A percentile compares a stretch with the other conserved stretches of the same genome.
phyloP scores from a whole-genome alignment of 1,284 basidiomycete species.

The Ceratobasidium theobromae region DNA sequence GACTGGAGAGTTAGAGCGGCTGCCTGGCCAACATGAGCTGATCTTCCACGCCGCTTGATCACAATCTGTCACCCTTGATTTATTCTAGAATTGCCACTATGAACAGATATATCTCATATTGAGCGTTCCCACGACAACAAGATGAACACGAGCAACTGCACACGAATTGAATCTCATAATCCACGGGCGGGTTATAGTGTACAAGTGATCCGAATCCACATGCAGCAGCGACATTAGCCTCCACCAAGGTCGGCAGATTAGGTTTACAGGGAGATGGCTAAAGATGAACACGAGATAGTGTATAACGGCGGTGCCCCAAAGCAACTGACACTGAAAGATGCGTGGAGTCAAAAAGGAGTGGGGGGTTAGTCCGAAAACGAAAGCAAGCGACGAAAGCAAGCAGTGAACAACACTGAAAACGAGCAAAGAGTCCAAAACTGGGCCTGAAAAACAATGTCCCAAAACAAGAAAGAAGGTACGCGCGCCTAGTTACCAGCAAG shows the following conservation, averaged over 20 bases:
- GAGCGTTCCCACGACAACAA: neutral
- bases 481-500: neutral
- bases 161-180: constrained; percentile 30
- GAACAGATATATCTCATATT: neutral
- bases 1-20: neutral
- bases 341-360: neutral
- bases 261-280: constrained; percentile 7
- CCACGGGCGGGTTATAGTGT: constrained; percentile 19
- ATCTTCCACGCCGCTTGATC: neutral
- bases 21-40: neutral
- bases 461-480: neutral
- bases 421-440: neutral
- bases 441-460: neutral
- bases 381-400: neutral
- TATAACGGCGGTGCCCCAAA: neutral
- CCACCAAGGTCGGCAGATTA: constrained; percentile 5
- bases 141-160: neutral
- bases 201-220: constrained; percentile 31
- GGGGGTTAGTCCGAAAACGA: neutral
- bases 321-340: neutral
- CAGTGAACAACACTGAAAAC: neutral
- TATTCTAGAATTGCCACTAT: neutral
- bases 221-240: constrained; percentile 7
- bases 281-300: neutral
- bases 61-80: neutral